Conservation (phyloP, 2,329 filamentous ascomycete species). For the Beauveria scarabaeidicola region DNA sequence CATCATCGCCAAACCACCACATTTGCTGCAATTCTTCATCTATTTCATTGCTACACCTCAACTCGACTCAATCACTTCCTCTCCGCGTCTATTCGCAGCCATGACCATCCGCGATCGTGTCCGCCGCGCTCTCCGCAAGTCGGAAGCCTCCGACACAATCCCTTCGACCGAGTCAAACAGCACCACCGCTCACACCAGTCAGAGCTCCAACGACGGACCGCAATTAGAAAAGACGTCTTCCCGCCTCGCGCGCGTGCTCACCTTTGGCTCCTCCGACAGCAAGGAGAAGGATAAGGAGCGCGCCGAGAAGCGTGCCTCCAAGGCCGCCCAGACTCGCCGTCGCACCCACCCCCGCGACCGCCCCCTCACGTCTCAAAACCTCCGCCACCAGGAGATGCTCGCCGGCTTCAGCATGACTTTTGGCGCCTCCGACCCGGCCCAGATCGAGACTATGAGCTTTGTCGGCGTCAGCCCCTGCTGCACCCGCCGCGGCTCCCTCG, state of each 20-base stretch:
- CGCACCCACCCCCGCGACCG: slow-evolving; percentile 35
- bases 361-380: slow-evolving; percentile 36
- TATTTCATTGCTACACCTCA: not conserved
- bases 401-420: slow-evolving; percentile 38
- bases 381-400: slow-evolving; percentile 39
- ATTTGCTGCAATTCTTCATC: not conserved
- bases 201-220: slow-evolving; percentile 19
- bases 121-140: slow-evolving; percentile 32
- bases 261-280: slow-evolving; percentile 20
- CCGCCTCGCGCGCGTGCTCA: slow-evolving; percentile 23
- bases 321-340: slow-evolving; percentile 11
- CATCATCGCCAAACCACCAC: not conserved
- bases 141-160: slow-evolving; percentile 23
- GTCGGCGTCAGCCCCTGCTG: slow-evolving; percentile 36
- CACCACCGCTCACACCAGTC: slow-evolving; percentile 20
- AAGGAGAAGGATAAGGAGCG: slow-evolving; percentile 12
- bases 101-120: slow-evolving; percentile 37
- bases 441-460: slow-evolving; percentile 26
- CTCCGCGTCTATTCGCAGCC: slow-evolving; percentile 15
- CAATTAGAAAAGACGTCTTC: slow-evolving; percentile 24
- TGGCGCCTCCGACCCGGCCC: slow-evolving; percentile 27
- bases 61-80: not conserved
- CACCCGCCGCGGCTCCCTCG: slow-evolving; percentile 21
- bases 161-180: slow-evolving; percentile 25
- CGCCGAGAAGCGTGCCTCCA: slow-evolving; percentile 15